phyloP scores from a whole-genome alignment of 148 eudicot genomes.

The Bassia scoparia region DNA sequence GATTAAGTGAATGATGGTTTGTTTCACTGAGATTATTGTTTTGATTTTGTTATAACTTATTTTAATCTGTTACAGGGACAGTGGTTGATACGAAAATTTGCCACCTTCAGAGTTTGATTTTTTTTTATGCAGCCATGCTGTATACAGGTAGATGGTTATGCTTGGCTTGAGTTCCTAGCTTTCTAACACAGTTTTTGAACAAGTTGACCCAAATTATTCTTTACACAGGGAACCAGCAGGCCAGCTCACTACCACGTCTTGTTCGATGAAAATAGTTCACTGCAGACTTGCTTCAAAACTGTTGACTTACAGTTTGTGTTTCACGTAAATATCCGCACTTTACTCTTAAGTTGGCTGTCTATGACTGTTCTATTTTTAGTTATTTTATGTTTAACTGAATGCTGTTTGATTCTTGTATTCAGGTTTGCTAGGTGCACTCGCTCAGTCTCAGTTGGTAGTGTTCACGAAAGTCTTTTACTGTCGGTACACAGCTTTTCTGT shows the following conservation, averaged over 20 bases:
- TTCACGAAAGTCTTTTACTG: not conserved
- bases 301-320: slow-evolving; percentile 60
- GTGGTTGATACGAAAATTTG: slow-evolving; percentile 62
- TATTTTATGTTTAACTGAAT: not conserved
- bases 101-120: slow-evolving; percentile 60
- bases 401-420: not conserved
- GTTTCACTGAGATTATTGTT: not conserved
- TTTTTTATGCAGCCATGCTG: slow-evolving; percentile 79
- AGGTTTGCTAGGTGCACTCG: slow-evolving; percentile 81
- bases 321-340: slow-evolving; percentile 45
- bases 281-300: slow-evolving; percentile 60
- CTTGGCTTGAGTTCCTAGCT: not conserved
- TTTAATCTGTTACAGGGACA: slow-evolving; percentile 38
- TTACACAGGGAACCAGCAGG: slow-evolving; percentile 69
- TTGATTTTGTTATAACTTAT: not conserved
- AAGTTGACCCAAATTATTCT: not conserved
- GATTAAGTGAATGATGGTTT: not conserved
- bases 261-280: slow-evolving; percentile 63
- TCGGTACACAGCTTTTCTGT: not conserved
- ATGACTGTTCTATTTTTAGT: no score
- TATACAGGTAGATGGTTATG: slow-evolving; percentile 47
- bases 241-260: slow-evolving; percentile 83
- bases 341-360: not conserved
- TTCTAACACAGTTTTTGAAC: no score
- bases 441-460: slow-evolving; percentile 67